These are phyloP conservation scores for Scedosporium dehoogii DNA, from an alignment of 2,329 filamentous ascomycete species.

Conservation along the genomic window DNA sequence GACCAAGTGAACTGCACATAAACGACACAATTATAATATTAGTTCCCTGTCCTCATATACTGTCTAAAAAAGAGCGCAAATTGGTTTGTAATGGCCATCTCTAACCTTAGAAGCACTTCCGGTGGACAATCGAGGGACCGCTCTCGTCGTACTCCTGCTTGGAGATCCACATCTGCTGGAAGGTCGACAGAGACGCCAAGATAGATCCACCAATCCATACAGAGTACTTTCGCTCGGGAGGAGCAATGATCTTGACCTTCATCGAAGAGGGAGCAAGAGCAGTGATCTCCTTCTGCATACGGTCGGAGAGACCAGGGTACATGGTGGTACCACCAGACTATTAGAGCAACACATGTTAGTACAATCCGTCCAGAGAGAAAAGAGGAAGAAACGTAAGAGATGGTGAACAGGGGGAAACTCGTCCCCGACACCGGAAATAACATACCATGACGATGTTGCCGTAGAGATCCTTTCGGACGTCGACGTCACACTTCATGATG, in stretches of 20 bases:
- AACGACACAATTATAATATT: not conserved
- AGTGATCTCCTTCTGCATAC: conserved; percentile 99
- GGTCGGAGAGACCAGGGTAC: conserved; percentile 99
- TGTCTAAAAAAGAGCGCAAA: not conserved
- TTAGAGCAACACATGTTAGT: conserved; percentile 1
- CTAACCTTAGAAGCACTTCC: conserved; percentile 99
- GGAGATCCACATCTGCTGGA: conserved; percentile 99
- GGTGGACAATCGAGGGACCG: conserved; percentile 97
- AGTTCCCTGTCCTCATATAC: not conserved
- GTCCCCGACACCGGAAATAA: conserved; percentile 15
- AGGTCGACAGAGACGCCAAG: conserved; percentile 96
- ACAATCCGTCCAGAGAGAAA: not conserved
- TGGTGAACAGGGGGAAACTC: not conserved
- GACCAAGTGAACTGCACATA: not conserved
- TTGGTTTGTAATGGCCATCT: not conserved
- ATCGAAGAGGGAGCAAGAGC: conserved; percentile 97
- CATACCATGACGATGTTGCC: conserved; percentile 99
- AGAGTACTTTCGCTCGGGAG: conserved; percentile 99
- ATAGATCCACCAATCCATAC: conserved; percentile 99
- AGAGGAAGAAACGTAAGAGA: not conserved
- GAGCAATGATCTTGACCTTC: conserved; percentile 99
- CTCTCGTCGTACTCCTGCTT: conserved; percentile 99
- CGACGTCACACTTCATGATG: conserved; percentile 99
- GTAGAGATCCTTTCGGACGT: conserved; percentile 99
- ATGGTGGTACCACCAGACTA: conserved; percentile 99